Base-by-base conservation (phyloP, 2,329 filamentous ascomycete species). In the Apiospora pterosperma region DNA sequence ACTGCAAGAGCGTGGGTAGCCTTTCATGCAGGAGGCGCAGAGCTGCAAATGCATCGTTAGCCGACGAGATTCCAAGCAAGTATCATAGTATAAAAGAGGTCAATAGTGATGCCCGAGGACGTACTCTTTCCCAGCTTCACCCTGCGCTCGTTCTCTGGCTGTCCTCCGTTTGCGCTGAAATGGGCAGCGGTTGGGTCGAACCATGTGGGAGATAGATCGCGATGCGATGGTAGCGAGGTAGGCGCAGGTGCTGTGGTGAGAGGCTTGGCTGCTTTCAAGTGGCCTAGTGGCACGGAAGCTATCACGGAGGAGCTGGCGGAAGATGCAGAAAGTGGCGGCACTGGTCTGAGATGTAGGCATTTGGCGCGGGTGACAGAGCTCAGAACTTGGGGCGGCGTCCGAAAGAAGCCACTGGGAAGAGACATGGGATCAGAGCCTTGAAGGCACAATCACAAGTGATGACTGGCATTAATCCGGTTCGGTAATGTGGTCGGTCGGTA, bases 1-100 rank as follows among this genome's bases (percentile, higher is more conserved):
- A 85, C 71, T 90, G 85, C 25, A 91, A 83, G 63, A 91, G 83
- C 1, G 85, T 88, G 61, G 89, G 88, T n/a, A 91, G 81, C 68
- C 85, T 86, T 68, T 88, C 83, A 80, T 90, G 88, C 39, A 91
- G 83, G 63, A 88, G 83, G 62, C 88, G 82, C 12, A 91, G 81
- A 67, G 88, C 88, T 90, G 71, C 10, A 41, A 62, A 11, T 25
- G 31, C 19, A 34, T 31, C 25, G 39, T 39, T 41, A 41, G 39
- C 11, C 41, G 38, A 36, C 38, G 14, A 8, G 11, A 41, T 31
- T 44, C 39, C 25, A n/a, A 62, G 11, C 23, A n/a, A 21, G 39
- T 34, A 42, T 55, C n/a, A 11, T 21, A 14, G 36, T 62, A 64
- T 31, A 42, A 21, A 19, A 42, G 21, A 58, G 36, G 52, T 61